These are phyloP conservation scores for Malassezia vespertilionis DNA, from an alignment of 1,284 basidiomycete genomes.

Conservation along the genomic window DNA sequence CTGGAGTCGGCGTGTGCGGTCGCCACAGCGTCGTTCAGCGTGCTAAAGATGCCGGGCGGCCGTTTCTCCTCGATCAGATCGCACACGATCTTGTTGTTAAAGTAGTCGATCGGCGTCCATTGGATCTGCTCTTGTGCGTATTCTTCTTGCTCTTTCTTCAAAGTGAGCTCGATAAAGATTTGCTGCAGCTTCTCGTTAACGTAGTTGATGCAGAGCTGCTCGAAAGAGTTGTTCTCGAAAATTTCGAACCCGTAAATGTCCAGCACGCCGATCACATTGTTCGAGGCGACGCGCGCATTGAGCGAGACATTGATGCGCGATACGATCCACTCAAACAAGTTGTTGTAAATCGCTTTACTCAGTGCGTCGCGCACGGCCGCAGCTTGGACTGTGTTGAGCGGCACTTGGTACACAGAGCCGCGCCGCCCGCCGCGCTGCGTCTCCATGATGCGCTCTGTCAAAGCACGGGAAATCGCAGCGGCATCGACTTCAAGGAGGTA, in stretches of 20 bases:
- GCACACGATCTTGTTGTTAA: slow-evolving; percentile 64
- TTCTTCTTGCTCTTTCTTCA: slow-evolving; percentile 99
- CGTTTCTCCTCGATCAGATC: slow-evolving; percentile 92
- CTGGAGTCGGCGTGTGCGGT: slow-evolving; percentile 94
- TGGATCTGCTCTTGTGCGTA: slow-evolving; percentile 97
- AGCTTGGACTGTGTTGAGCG: slow-evolving; percentile 86
- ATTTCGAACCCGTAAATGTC: slow-evolving; percentile 90
- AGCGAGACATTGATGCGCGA: slow-evolving; percentile 89
- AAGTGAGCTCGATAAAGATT: slow-evolving; percentile 91
- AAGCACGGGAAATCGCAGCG: slow-evolving; percentile 67
- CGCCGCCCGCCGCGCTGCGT: slow-evolving; percentile 66
- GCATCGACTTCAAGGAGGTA: slow-evolving; percentile 85
- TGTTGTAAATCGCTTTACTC: slow-evolving; percentile 94
- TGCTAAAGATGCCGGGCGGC: slow-evolving; percentile 93
- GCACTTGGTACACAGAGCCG: slow-evolving; percentile 92
- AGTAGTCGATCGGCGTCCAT: slow-evolving; percentile 82
- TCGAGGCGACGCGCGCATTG: slow-evolving; percentile 65
- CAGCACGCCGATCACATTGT: slow-evolving; percentile 89
- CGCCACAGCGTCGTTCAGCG: slow-evolving; percentile 93
- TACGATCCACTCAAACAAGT: slow-evolving; percentile 99
- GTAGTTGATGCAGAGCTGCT: slow-evolving; percentile 99
- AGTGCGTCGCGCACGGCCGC: slow-evolving; percentile 78
- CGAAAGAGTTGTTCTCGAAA: slow-evolving; percentile 96
- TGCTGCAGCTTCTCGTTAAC: slow-evolving; percentile 98
- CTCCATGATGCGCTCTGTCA: slow-evolving; percentile 79